These are phyloP conservation scores for Solanum pimpinellifolium DNA, from an alignment of 257 asterid species.

Conservation along the genomic window DNA sequence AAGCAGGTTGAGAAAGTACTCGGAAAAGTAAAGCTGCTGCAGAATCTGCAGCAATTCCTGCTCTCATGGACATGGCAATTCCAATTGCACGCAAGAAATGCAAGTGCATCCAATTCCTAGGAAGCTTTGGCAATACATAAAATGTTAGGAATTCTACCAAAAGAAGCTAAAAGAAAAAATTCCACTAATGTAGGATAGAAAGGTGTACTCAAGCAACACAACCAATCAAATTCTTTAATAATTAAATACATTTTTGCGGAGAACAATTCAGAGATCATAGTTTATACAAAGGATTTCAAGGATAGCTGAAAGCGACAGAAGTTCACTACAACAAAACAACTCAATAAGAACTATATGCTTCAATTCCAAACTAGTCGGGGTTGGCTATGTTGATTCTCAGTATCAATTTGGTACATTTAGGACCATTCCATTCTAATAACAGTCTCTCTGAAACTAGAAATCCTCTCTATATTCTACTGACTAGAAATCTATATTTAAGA, in stretches of 20 bases:
- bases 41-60: conserved; percentile 93
- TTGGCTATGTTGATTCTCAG: neutral
- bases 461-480: neutral
- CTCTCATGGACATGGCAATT: conserved; percentile 97
- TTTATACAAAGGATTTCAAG: neutral
- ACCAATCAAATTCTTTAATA: neutral
- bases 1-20: conserved; percentile 92
- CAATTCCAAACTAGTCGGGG: neutral
- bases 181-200: neutral
- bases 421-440: neutral
- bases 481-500: neutral
- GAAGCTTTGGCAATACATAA: conserved; percentile 50
- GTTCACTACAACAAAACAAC: neutral
- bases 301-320: neutral
- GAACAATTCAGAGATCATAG: neutral
- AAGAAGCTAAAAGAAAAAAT: neutral
- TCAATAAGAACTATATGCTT: neutral
- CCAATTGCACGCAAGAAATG: conserved; percentile 98
- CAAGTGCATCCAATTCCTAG: conserved; percentile 98
- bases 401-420: neutral
- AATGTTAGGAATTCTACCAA: neutral
- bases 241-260: neutral
- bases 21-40: conserved; percentile 99
- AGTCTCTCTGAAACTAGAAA: neutral
- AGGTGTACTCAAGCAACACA: neutral